A percentile compares a stretch with the other conserved stretches of the same genome.
These are phyloP conservation scores for Rhodotorula diobovata DNA, from an alignment of 768 basidiomycete species.

Conservation along the genomic window DNA sequence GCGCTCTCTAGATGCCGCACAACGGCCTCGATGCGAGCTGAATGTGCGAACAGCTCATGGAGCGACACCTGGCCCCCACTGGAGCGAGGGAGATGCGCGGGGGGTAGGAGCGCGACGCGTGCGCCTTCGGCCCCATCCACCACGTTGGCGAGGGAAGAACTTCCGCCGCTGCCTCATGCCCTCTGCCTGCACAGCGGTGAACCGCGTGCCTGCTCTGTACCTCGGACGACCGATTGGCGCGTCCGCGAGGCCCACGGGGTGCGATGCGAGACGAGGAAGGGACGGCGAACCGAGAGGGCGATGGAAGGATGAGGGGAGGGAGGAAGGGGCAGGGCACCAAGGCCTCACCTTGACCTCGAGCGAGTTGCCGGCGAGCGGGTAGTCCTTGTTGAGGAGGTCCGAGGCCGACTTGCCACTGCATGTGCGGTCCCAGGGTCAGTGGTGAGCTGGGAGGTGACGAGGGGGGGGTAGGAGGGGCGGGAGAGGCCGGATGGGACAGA, in stretches of 20 bases:
- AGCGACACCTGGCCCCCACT: no score
- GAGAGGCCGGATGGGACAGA: background rate
- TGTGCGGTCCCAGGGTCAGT: background rate
- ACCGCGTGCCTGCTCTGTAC: no score
- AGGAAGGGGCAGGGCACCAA: background rate
- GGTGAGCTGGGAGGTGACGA: no score
- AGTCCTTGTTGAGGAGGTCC: conserved; percentile 90
- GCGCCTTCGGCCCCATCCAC: background rate
- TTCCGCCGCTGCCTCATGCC: background rate
- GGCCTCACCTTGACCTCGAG: conserved; percentile 52
- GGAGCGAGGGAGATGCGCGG: background rate
- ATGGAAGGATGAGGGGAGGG: background rate
- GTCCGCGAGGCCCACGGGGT: no score
- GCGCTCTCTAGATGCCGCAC: no score
- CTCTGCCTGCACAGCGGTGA: no score
- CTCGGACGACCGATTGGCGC: no score
- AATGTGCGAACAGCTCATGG: no score
- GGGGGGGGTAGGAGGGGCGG: background rate
- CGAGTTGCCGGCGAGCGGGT: conserved; percentile 60
- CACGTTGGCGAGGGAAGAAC: background rate
- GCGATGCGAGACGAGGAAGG: background rate
- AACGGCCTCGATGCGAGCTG: no score
- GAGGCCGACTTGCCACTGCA: conserved; percentile 84
- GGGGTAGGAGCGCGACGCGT: background rate
- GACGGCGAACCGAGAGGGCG: background rate